Evolutionary conservation across 257 asterid species (phyloP).

Genomic region (Forsythia viridissima): DNA sequence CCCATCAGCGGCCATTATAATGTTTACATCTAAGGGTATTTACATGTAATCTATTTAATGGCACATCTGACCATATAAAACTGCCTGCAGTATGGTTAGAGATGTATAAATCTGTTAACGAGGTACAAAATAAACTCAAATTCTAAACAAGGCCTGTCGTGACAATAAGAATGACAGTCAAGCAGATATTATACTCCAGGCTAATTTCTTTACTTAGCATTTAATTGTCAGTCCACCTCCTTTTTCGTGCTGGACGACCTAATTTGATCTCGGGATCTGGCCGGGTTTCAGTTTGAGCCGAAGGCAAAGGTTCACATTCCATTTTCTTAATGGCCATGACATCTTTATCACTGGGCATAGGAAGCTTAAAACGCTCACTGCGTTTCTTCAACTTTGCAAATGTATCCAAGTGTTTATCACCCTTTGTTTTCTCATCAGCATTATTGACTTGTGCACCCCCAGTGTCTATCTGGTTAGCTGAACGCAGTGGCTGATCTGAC

Average conservation of each 20-base stretch:
- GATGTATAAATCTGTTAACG: neutral
- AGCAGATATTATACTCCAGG: neutral
- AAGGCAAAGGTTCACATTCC: conserved; percentile 57
- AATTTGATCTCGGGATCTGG: conserved; percentile 70
- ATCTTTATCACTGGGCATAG: conserved; percentile 87
- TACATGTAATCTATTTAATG: no score
- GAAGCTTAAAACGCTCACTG: conserved; percentile 92
- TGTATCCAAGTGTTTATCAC: conserved; percentile 84
- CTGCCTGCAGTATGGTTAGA: neutral
- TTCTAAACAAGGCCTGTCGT: neutral
- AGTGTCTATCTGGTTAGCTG: conserved; percentile 42
- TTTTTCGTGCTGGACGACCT: conserved; percentile 89
- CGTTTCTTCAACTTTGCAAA: conserved; percentile 90
- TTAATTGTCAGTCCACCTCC: conserved; percentile 90
- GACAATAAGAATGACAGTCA: neutral
- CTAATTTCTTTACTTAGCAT: neutral
- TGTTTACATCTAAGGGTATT: no score
- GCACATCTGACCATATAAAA: no score
- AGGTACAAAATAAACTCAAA: neutral
- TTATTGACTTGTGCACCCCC: conserved; percentile 37
- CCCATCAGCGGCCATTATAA: no score
- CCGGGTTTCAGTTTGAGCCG: conserved; percentile 50
- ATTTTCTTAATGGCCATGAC: conserved; percentile 43
- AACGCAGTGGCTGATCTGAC: conserved; percentile 49
- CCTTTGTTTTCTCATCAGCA: conserved; percentile 40